Conservation (phyloP, 2,329 filamentous ascomycete species). For the Teratosphaeria nubilosa region DNA sequence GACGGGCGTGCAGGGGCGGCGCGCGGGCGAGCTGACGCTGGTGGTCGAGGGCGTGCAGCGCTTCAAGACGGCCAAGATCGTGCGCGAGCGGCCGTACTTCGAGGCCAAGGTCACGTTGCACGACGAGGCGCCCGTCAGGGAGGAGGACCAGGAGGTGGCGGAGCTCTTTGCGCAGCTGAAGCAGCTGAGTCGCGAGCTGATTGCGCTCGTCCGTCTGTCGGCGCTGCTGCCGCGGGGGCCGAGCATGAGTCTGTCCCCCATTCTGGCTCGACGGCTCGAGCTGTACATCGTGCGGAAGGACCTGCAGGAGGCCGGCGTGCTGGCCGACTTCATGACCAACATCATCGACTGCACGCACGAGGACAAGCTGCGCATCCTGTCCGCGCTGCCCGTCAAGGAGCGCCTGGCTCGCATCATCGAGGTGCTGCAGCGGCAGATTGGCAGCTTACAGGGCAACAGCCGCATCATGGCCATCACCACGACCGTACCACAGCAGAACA, state of each 20-base stretch:
- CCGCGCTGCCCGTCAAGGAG: conserved; percentile 68
- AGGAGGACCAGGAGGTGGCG: conserved; percentile 49
- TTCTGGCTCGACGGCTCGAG: conserved; percentile 79
- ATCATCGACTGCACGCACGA: conserved; percentile 78
- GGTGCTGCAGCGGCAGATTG: conserved; percentile 71
- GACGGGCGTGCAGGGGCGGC: conserved; percentile 38
- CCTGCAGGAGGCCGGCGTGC: conserved; percentile 66
- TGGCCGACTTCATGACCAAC: conserved; percentile 96
- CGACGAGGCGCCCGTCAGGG: conserved; percentile 45
- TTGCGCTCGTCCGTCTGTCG: conserved; percentile 73
- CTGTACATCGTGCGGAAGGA: conserved; percentile 78
- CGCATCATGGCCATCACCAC: conserved; percentile 71
- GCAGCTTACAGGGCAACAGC: conserved; percentile 74
- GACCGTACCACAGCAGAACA: conserved; percentile 27
- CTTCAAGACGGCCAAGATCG: conserved; percentile 63
- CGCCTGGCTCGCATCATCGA: conserved; percentile 75
- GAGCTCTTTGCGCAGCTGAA: conserved; percentile 73
- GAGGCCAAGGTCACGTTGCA: conserved; percentile 68
- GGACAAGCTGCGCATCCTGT: conserved; percentile 79
- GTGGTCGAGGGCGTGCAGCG: conserved; percentile 78
- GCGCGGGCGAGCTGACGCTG: conserved; percentile 57
- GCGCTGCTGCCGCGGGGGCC: conserved; percentile 68
- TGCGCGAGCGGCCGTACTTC: conserved; percentile 73
- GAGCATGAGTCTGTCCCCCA: conserved; percentile 59
- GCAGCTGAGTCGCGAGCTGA: conserved; percentile 72